These are phyloP conservation scores for Neonectria neomacrospora DNA, from an alignment of 2,329 filamentous ascomycete species.

Conservation along the genomic window DNA sequence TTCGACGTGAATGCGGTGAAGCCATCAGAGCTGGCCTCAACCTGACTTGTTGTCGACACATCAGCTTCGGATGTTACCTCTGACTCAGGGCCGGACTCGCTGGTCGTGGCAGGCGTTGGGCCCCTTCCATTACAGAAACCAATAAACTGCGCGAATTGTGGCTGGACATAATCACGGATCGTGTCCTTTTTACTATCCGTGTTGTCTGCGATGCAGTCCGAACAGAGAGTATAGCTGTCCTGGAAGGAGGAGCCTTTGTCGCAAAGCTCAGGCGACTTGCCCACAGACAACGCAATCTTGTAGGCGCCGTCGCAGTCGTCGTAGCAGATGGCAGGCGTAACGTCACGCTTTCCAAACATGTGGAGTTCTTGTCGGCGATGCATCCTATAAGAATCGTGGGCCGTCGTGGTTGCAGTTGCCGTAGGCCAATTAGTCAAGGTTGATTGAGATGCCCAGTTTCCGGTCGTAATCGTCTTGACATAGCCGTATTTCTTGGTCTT, in stretches of 20 bases:
- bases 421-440: constrained; percentile 52
- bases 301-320: constrained; percentile 62
- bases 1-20: constrained; percentile 12
- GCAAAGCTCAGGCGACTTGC: constrained; percentile 63
- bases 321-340: constrained; percentile 62
- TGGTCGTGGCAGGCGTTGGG: constrained; percentile 32
- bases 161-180: constrained; percentile 49
- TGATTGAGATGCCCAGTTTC: constrained; percentile 66
- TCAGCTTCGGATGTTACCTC: constrained; percentile 36
- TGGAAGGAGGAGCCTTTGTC: constrained; percentile 54
- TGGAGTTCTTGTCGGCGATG: constrained; percentile 35
- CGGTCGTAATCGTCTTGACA: constrained; percentile 61
- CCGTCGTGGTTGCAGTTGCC: constrained; percentile 34
- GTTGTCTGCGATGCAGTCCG: constrained; percentile 52
- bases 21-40: constrained; percentile 30
- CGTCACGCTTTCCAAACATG: constrained; percentile 54
- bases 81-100: constrained; percentile 36
- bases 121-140: constrained; percentile 55
- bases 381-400: constrained; percentile 23
- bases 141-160: constrained; percentile 57
- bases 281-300: constrained; percentile 57
- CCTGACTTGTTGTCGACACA: constrained; percentile 43
- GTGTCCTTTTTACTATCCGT: constrained; percentile 41
- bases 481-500: constrained; percentile 49
- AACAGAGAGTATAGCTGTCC: constrained; percentile 52